Conservation (phyloP, 2,329 filamentous ascomycete species). For the Lachnellula arida region DNA sequence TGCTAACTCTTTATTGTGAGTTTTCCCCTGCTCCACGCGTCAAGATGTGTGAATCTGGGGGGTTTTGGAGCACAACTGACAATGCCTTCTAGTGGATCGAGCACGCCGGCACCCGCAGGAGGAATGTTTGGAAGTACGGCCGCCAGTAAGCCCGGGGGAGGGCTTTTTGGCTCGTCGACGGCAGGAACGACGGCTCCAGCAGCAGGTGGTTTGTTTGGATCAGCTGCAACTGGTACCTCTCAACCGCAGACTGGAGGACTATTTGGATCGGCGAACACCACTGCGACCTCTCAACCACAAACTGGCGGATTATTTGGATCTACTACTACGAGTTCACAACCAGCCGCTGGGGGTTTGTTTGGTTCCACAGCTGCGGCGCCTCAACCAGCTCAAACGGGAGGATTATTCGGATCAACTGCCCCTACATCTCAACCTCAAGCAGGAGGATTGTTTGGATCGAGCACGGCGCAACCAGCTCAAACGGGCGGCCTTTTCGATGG, state of each 20-base stretch:
- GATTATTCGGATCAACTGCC: constrained; percentile 29
- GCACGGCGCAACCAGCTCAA: constrained; percentile 26
- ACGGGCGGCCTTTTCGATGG: constrained; percentile 27
- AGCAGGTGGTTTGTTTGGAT: constrained; percentile 25
- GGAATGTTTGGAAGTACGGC: constrained; percentile 31
- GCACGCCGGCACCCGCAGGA: constrained; percentile 23
- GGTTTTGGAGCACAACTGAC: constrained; percentile 14
- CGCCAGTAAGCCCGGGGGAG: constrained; percentile 24
- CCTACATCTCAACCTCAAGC: constrained; percentile 13
- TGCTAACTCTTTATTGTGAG: constrained; percentile 54
- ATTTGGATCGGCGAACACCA: constrained; percentile 22
- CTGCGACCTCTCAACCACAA: constrained; percentile 12
- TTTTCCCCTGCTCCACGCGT: constrained; percentile 11
- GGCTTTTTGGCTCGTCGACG: constrained; percentile 31
- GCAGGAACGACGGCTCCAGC: constrained; percentile 13
- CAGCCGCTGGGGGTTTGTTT: constrained; percentile 31
- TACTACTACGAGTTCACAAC: constrained; percentile 15
- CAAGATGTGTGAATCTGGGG: constrained; percentile 29
- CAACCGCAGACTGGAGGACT: constrained; percentile 20
- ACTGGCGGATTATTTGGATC: constrained; percentile 27
- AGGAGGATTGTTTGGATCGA: constrained; percentile 28
- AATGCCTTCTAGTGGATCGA: constrained; percentile 25
- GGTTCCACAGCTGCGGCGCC: constrained; percentile 23
- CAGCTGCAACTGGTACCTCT: constrained; percentile 9
- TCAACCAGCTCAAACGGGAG: constrained; percentile 18